phyloP scores from a whole-genome alignment of 2,329 filamentous ascomycete species.

The Colletotrichum eleusines region DNA sequence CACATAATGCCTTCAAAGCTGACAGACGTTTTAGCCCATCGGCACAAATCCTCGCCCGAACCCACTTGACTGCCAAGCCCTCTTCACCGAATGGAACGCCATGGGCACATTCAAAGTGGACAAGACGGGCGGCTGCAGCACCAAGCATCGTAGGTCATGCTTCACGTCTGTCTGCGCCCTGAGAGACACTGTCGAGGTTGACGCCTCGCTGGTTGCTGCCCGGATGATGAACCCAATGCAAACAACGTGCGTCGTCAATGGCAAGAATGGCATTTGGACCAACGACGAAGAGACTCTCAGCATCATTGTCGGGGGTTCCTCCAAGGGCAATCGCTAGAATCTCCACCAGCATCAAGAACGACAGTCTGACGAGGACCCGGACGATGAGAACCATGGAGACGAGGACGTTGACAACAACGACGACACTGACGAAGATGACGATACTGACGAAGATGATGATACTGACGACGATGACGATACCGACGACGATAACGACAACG shows the following conservation, averaged over 20 bases:
- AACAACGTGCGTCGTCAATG: slow-evolving; percentile 31
- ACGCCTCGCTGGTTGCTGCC: slow-evolving; percentile 8
- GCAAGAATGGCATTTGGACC: slow-evolving; percentile 20
- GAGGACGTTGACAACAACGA: not conserved
- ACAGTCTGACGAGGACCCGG: not conserved
- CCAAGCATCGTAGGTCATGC: slow-evolving; percentile 12
- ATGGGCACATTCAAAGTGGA: not conserved
- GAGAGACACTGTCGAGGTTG: not conserved
- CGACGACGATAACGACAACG: not conserved
- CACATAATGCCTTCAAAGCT: not conserved
- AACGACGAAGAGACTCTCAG: slow-evolving; percentile 3
- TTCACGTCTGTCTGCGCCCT: slow-evolving; percentile 23
- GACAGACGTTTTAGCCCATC: not conserved
- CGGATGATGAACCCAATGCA: slow-evolving; percentile 35
- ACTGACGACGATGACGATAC: not conserved
- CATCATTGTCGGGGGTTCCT: not conserved
- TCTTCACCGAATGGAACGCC: slow-evolving; percentile 10
- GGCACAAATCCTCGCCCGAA: not conserved
- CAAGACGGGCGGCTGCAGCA: not conserved
- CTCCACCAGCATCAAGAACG: not conserved
- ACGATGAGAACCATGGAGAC: not conserved
- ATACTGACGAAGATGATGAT: not conserved
- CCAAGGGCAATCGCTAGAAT: not conserved
- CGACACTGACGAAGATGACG: not conserved
- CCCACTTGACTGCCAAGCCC: slow-evolving; percentile 23